phyloP scores from a whole-genome alignment of 495 filamentous ascomycete genomes.

The Aspergillus conjunctus region DNA sequence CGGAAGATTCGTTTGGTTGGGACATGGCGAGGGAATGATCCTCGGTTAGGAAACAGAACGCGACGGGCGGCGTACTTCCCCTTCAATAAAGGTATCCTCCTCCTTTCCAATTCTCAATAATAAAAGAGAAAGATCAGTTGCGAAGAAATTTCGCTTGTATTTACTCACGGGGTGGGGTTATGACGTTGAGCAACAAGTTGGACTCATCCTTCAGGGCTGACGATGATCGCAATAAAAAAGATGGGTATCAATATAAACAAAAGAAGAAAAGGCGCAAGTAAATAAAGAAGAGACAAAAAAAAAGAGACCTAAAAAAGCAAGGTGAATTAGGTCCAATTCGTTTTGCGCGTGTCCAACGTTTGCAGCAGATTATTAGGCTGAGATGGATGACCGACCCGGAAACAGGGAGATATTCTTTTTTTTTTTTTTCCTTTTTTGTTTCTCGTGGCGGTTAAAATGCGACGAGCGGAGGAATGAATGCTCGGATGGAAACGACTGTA shows the following conservation, averaged over 20 bases:
- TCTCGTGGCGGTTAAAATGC: slow-evolving; percentile 2
- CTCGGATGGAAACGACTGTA: slow-evolving; percentile 1
- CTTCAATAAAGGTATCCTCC: neutral
- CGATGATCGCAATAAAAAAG: slow-evolving; percentile 16
- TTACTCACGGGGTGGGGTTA: slow-evolving; percentile 10
- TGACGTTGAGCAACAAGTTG: slow-evolving; percentile 10
- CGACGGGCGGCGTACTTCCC: neutral
- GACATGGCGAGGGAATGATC: slow-evolving; percentile 30
- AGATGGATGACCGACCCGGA: slow-evolving; percentile 5
- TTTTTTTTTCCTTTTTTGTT: neutral
- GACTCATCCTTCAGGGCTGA: slow-evolving; percentile 18
- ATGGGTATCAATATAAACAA: slow-evolving; percentile 14
- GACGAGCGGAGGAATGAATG: neutral
- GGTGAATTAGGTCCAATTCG: neutral
- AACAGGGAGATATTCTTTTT: slow-evolving; percentile 2
- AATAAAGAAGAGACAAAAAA: slow-evolving; percentile 13
- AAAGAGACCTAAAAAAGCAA: slow-evolving; percentile 9
- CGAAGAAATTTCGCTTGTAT: slow-evolving; percentile 6
- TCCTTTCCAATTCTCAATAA: neutral
- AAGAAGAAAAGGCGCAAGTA: slow-evolving; percentile 19
- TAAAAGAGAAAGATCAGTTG: slow-evolving; percentile 9
- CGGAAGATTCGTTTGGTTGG: slow-evolving; percentile 27
- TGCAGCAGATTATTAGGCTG: slow-evolving; percentile 12
- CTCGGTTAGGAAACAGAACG: neutral
- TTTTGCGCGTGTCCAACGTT: slow-evolving; percentile 14